These are phyloP conservation scores for Rhododendron griersonianum DNA, from an alignment of 148 eudicot species.

Conservation along the genomic window DNA sequence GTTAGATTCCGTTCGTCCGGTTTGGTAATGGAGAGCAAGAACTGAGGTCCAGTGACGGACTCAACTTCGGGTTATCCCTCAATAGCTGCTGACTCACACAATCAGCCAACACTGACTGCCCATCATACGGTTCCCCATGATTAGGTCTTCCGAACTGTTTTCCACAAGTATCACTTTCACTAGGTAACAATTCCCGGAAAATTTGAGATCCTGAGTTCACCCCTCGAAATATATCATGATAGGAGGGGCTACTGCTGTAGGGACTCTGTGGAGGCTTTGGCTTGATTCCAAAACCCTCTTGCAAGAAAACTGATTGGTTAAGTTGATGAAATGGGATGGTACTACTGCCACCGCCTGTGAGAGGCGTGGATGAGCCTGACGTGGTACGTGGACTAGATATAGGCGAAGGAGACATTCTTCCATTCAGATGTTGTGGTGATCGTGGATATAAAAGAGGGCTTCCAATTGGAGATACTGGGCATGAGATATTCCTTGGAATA, in stretches of 20 bases:
- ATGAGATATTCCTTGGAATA: conserved; percentile 72
- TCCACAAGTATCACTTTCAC: conserved; percentile 35
- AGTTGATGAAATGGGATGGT: conserved; percentile 59
- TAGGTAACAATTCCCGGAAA: conserved; percentile 31
- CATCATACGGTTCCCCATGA: conserved; percentile 42
- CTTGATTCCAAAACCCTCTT: conserved; percentile 46
- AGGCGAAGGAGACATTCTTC: conserved; percentile 83
- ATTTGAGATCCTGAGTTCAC: conserved; percentile 50
- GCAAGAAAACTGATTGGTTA: conserved; percentile 50
- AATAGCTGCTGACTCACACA: conserved; percentile 71
- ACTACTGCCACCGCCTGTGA: conserved; percentile 60
- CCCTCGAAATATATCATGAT: conserved; percentile 54
- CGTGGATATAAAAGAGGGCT: conserved; percentile 80
- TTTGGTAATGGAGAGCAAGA: conserved; percentile 42
- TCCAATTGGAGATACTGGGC: conserved; percentile 95
- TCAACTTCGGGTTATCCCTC: conserved; percentile 61
- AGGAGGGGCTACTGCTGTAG: conserved; percentile 45
- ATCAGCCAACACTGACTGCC: conserved; percentile 69
- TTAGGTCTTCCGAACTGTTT: conserved; percentile 46
- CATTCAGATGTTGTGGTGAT: conserved; percentile 72
- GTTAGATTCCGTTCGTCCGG: conserved; percentile 19
- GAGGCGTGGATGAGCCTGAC: conserved; percentile 92
- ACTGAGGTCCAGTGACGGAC: conserved; percentile 52
- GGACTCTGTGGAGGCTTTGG: conserved; percentile 55
- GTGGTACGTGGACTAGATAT: conserved; percentile 80